Evolutionary conservation across 2,329 filamentous ascomycete genomes (phyloP).

Genomic region (Zymoseptoria passerinii): DNA sequence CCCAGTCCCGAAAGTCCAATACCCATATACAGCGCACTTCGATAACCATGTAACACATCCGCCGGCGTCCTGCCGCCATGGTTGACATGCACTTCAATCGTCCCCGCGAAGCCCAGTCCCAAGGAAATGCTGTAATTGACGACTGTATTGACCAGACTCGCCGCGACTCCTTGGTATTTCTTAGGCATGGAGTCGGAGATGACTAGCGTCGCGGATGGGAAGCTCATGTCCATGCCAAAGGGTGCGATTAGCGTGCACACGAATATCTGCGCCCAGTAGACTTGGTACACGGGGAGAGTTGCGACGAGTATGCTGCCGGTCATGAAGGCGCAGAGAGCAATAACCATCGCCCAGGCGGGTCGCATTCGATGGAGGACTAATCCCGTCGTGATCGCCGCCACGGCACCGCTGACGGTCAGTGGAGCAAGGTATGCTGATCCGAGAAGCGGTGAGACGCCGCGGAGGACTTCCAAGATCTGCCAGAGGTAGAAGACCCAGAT

Average conservation of each 20-base stretch:
- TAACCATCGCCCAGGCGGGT: constrained; percentile 30
- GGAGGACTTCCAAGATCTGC: constrained; percentile 41
- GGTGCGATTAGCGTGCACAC: constrained; percentile 44
- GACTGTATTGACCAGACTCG: constrained; percentile 50
- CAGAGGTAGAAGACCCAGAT: constrained; percentile 31
- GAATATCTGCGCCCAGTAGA: constrained; percentile 59
- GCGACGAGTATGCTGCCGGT: constrained; percentile 35
- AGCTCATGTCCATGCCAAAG: constrained; percentile 57
- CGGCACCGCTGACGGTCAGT: constrained; percentile 37
- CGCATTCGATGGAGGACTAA: constrained; percentile 21
- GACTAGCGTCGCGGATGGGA: constrained; percentile 54
- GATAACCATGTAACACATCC: constrained; percentile 33
- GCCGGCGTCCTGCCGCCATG: constrained; percentile 29
- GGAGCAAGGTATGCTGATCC: constrained; percentile 41
- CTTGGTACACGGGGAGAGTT: constrained; percentile 46
- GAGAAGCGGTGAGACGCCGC: constrained; percentile 37
- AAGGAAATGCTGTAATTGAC: constrained; percentile 62
- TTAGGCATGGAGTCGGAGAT: constrained; percentile 45
- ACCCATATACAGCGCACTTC: constrained; percentile 36
- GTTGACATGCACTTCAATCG: constrained; percentile 47
- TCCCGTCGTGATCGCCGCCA: constrained; percentile 37
- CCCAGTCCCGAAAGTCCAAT: constrained; percentile 28
- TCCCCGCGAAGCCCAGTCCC: constrained; percentile 58
- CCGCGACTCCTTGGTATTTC: constrained; percentile 45
- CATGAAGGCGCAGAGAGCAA: constrained; percentile 36